These are phyloP conservation scores for Hygrophila difformis DNA, from an alignment of 257 asterid species.

Conservation along the genomic window DNA sequence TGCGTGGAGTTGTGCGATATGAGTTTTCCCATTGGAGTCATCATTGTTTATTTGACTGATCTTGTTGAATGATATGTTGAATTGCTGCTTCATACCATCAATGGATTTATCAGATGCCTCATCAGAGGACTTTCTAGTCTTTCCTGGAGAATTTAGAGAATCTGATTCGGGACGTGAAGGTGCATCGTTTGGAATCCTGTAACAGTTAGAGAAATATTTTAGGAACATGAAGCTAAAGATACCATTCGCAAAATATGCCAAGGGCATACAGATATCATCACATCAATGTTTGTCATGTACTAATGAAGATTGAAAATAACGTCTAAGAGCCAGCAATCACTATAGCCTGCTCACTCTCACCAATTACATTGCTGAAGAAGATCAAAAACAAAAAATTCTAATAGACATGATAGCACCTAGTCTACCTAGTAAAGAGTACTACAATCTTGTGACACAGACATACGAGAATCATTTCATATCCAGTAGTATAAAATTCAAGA, in stretches of 20 bases:
- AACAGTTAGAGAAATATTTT: conserved; percentile 12
- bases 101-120: conserved; percentile 34
- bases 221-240: conserved; percentile 1
- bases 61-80: conserved; percentile 66
- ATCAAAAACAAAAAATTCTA: too few relatives aligned
- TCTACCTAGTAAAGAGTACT: too few relatives aligned
- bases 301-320: too few relatives aligned
- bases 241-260: not conserved
- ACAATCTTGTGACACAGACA: too few relatives aligned
- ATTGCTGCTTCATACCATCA: conserved; percentile 44
- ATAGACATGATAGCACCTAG: too few relatives aligned
- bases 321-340: too few relatives aligned
- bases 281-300: too few relatives aligned
- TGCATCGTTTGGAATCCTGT: conserved; percentile 29
- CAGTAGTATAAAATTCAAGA: too few relatives aligned
- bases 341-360: too few relatives aligned
- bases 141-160: conserved; percentile 22
- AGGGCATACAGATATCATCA: too few relatives aligned
- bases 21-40: conserved; percentile 50
- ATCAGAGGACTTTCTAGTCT: conserved; percentile 19
- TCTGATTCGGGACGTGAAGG: conserved; percentile 22
- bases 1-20: conserved; percentile 64
- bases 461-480: too few relatives aligned
- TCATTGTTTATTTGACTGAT: conserved; percentile 34
- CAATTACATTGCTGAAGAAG: too few relatives aligned